phyloP scores from a whole-genome alignment of 2,329 filamentous ascomycete species.

The Tolypocladium guangdongense region DNA sequence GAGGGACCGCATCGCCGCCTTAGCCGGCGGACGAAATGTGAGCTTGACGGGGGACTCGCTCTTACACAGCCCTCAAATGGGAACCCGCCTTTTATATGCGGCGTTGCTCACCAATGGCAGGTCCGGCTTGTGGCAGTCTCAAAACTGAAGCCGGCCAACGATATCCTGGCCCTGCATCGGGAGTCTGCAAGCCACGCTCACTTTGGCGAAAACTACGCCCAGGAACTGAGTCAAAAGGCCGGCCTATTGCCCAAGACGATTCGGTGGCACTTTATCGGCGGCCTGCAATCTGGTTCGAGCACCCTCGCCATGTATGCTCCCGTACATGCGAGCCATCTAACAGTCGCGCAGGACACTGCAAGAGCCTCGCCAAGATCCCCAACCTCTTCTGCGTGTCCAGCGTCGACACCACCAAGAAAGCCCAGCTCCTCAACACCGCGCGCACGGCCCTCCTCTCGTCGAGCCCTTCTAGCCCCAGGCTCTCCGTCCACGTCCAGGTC shows the following conservation, averaged over 20 bases:
- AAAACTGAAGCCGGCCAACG: conserved; percentile 87
- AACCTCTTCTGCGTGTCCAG: conserved; percentile 90
- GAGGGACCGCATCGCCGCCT: conserved; percentile 43
- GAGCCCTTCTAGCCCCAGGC: conserved; percentile 27
- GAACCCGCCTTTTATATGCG: not conserved
- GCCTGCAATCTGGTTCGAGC: conserved; percentile 61
- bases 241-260: conserved; percentile 65
- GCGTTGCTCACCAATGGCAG: conserved; percentile 24
- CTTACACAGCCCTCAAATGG: not conserved
- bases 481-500: conserved; percentile 81
- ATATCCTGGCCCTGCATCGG: conserved; percentile 75
- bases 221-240: conserved; percentile 82
- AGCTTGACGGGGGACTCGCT: conserved; percentile 11
- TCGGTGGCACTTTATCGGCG: conserved; percentile 94
- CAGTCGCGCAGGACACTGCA: conserved; percentile 63
- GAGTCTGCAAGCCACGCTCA: conserved; percentile 51
- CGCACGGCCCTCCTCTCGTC: conserved; percentile 46
- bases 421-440: conserved; percentile 65
- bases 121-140: conserved; percentile 88
- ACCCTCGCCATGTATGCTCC: not conserved
- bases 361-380: conserved; percentile 70
- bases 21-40: conserved; percentile 43
- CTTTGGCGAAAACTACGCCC: conserved; percentile 95
- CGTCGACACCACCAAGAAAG: conserved; percentile 82
- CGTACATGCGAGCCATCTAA: not conserved